Conservation (phyloP, 768 basidiomycete species). For the Trametes punicea region DNA sequence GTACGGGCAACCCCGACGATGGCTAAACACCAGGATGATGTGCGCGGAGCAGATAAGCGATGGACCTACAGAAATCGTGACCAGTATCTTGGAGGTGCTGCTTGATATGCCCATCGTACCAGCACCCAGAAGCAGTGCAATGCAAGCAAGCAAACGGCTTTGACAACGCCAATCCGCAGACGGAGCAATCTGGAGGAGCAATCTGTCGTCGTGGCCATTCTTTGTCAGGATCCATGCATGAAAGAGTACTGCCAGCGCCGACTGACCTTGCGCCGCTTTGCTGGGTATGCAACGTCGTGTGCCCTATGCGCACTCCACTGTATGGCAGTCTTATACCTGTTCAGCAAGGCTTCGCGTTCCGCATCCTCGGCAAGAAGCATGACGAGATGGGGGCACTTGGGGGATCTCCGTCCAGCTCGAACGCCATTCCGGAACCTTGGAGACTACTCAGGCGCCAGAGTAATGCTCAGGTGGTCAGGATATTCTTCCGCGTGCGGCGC, state of each 20-base stretch:
- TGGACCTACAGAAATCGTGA: slow-evolving; percentile 64
- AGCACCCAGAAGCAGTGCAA: slow-evolving; percentile 71
- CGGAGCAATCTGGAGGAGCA: slow-evolving; percentile 59
- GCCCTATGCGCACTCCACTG: slow-evolving; percentile 51
- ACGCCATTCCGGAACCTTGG: slow-evolving; percentile 2
- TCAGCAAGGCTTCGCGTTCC: slow-evolving; percentile 31
- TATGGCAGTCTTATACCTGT: slow-evolving; percentile 52
- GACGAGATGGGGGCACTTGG: slow-evolving; percentile 40
- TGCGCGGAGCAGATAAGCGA: too few species aligned
- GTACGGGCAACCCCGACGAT: too few species aligned
- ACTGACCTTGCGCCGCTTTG: slow-evolving; percentile 66
- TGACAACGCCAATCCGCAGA: slow-evolving; percentile 51
- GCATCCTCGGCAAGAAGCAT: slow-evolving; percentile 35
- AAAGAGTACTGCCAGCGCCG: not conserved
- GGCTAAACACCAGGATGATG: too few species aligned
- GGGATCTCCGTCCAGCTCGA: not conserved
- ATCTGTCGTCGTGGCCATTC: slow-evolving; percentile 34
- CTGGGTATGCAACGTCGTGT: slow-evolving; percentile 44
- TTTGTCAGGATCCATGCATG: not conserved
- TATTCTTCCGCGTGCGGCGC: not conserved
- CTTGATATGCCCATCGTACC: slow-evolving; percentile 54
- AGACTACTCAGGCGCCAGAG: not conserved
- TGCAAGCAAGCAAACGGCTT: slow-evolving; percentile 72
- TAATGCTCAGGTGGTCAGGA: not conserved
- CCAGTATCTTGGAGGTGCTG: slow-evolving; percentile 53